Conservation (phyloP, 192 early-diverging fungal species). For the Mortierella alpina region DNA sequence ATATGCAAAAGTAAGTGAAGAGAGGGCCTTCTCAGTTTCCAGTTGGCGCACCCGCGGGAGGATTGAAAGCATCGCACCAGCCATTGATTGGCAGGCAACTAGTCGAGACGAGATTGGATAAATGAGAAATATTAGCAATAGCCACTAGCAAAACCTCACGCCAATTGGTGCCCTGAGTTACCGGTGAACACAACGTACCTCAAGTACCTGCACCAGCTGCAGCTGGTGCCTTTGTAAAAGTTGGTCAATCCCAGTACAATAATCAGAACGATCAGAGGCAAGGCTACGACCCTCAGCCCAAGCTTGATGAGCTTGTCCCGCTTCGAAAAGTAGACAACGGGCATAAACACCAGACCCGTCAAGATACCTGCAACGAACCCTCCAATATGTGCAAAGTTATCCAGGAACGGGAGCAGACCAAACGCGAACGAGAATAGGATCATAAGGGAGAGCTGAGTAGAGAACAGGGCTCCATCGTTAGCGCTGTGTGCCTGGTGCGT, state of each 20-base stretch:
- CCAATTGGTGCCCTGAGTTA: too few relatives aligned
- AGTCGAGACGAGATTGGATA: background rate
- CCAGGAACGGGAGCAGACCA: constrained; percentile 80
- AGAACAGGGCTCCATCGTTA: background rate
- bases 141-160: background rate
- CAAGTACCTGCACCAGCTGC: constrained; percentile 73
- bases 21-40: background rate
- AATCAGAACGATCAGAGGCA: constrained; percentile 54
- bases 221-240: constrained; percentile 63
- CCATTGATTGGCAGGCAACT: constrained; percentile 57
- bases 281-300: constrained; percentile 46
- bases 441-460: constrained; percentile 59
- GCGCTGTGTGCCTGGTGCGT: background rate
- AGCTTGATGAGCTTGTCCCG: constrained; percentile 50
- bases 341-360: constrained; percentile 77
- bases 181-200: constrained; percentile 22
- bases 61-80: constrained; percentile 63
- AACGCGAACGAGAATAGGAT: constrained; percentile 75
- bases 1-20: background rate
- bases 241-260: constrained; percentile 56
- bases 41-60: background rate
- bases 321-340: constrained; percentile 69
- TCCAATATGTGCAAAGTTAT: constrained; percentile 91
- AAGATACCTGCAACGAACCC: constrained; percentile 76
- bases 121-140: background rate